Conservation (phyloP, 305 asterid genomes). For the Solanum hybrid region DNA sequence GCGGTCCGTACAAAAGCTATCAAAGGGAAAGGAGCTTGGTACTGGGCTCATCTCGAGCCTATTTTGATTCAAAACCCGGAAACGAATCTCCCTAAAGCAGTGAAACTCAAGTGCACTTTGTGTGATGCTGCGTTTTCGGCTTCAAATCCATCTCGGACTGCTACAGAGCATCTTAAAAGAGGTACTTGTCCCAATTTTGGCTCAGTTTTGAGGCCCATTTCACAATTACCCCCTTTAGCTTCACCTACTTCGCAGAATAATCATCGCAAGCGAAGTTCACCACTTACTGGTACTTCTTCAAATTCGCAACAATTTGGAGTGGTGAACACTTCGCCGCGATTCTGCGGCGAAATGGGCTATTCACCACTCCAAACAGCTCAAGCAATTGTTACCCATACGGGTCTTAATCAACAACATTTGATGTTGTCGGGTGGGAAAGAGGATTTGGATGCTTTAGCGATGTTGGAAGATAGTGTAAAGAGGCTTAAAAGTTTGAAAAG, state of each 20-base stretch:
- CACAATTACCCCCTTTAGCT: slow-evolving; percentile 59
- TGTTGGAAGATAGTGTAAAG: slow-evolving; percentile 80
- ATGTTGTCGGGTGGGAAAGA: slow-evolving; percentile 80
- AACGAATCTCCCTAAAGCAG: slow-evolving; percentile 54
- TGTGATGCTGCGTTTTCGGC: slow-evolving; percentile 76
- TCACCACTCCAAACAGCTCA: slow-evolving; percentile 17
- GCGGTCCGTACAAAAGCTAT: slow-evolving; percentile 71
- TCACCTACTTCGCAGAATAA: slow-evolving; percentile 58
- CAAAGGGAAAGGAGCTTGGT: slow-evolving; percentile 94
- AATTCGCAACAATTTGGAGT: slow-evolving; percentile 32
- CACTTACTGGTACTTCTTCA: slow-evolving; percentile 28
- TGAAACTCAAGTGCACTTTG: slow-evolving; percentile 62
- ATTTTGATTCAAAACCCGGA: slow-evolving; percentile 49
- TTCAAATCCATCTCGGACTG: slow-evolving; percentile 83
- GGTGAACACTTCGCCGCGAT: background rate
- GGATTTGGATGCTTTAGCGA: slow-evolving; percentile 73
- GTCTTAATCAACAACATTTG: slow-evolving; percentile 27
- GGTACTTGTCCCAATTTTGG: slow-evolving; percentile 77
- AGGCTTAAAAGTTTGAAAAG: slow-evolving; percentile 57
- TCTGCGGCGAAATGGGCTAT: slow-evolving; percentile 16
- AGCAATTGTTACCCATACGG: slow-evolving; percentile 3
- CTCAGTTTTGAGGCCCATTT: slow-evolving; percentile 42
- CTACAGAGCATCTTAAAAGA: slow-evolving; percentile 76
- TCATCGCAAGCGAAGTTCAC: slow-evolving; percentile 51
- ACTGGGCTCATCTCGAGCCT: slow-evolving; percentile 89